Conservation (phyloP, 2,329 filamentous ascomycete genomes). For the Aspergillus pseudoviridinutans region DNA sequence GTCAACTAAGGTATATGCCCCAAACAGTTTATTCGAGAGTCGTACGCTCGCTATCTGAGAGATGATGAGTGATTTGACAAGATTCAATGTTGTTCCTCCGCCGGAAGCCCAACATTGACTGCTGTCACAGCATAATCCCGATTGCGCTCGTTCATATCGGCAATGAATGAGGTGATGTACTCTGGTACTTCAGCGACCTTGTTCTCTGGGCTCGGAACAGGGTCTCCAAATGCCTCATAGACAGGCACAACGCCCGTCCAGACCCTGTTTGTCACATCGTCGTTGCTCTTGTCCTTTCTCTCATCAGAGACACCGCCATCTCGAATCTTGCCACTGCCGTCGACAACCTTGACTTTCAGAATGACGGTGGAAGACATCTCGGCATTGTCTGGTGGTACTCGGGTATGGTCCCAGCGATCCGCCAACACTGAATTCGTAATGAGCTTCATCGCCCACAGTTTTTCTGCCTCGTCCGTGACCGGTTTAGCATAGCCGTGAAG, state of each 20-base stretch:
- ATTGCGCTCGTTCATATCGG: constrained; percentile 45
- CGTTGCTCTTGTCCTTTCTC: constrained; percentile 48
- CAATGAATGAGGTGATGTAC: constrained; percentile 56
- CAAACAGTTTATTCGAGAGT: background rate
- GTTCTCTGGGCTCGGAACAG: constrained; percentile 59
- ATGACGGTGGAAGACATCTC: constrained; percentile 75
- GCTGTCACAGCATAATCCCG: constrained; percentile 39
- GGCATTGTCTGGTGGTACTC: constrained; percentile 65
- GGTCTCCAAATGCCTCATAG: constrained; percentile 60
- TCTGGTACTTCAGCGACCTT: constrained; percentile 55
- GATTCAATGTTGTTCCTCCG: constrained; percentile 27
- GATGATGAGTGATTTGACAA: background rate
- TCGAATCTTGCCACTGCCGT: constrained; percentile 72
- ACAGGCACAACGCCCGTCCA: constrained; percentile 65
- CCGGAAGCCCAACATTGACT: constrained; percentile 22
- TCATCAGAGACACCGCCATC: constrained; percentile 62
- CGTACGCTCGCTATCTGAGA: background rate
- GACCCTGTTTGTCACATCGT: constrained; percentile 46
- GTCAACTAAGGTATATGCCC: background rate
- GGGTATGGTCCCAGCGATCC: constrained; percentile 63
- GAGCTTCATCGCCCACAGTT: constrained; percentile 71
- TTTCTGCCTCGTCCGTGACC: constrained; percentile 66
- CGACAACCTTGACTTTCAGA: constrained; percentile 63
- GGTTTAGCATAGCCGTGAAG: constrained; percentile 69
- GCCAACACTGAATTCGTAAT: constrained; percentile 73